Evolutionary conservation across 2,329 filamentous ascomycete genomes (phyloP), one percentile per base, ranked within the genome.

Genomic region (Mycogone perniciosa): DNA sequence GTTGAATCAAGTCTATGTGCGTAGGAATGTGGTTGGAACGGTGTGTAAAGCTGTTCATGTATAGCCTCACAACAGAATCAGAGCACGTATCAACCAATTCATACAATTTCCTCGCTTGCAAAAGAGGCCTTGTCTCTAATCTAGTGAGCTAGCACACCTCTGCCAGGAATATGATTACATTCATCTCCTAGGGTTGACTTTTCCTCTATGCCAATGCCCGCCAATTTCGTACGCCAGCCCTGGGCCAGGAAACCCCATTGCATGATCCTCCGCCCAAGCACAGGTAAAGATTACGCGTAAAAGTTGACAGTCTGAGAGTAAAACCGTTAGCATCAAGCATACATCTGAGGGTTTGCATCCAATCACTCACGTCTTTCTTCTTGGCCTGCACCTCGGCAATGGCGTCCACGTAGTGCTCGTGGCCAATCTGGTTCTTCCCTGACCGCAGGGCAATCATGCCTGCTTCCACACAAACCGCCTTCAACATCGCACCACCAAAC

Each of bases 361-460:
- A 2, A 45, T 20, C 44, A 76, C 79, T 74, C 62, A 82, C 79
- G 57, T 95, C 89, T 81, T 95, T 95, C 86, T 96, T 96, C 85
- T 96, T 86, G 56, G 86, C 85, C 70, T 91, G 89, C 61, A 99
- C 93, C 73, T 99, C 93, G 35, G 90, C 82, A 69, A 99, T 97
- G 54, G 93, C 93, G 76, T 99, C 93, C 46, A 99, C 93, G 66
- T 97, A 99, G 71, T 99, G 89, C 76, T 99, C 93, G 68, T 99
- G 93, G 54, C 87, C 88, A 65, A 99, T 93, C 80, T 96, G 96
- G 73, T 86, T 90, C 78, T 95, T 91, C 55, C 93, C 93, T 69
- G 86, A 89, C 60, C 93, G 82, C 65, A 99, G 76, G 30, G 93
- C 93, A 73, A 99, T 99, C 93, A 99, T 99, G 67, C 93, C 93